phyloP scores from a whole-genome alignment of 75 land plant species.

The Selaginella moellendorffii region DNA sequence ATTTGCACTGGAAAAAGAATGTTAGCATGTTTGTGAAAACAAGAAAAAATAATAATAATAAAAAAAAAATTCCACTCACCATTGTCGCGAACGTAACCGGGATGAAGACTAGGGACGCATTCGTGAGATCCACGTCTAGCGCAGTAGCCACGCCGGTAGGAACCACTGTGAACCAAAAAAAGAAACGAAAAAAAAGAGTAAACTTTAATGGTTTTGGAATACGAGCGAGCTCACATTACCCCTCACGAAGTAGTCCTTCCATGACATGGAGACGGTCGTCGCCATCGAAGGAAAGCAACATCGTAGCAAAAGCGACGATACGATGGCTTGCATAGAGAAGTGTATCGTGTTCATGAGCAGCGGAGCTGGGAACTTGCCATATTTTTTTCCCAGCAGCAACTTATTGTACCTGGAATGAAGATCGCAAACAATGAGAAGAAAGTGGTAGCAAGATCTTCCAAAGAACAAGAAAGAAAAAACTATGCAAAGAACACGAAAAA shows the following conservation, averaged over 20 bases:
- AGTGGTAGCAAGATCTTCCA: background rate
- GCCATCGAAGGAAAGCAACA: constrained; percentile 27
- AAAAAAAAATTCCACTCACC: constrained; percentile 36
- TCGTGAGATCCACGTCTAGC: constrained; percentile 85
- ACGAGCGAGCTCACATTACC: constrained; percentile 26
- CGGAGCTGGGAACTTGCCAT: constrained; percentile 94
- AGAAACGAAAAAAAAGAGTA: background rate
- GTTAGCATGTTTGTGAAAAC: too few relatives aligned
- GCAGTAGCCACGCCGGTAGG: constrained; percentile 93
- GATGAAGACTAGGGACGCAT: constrained; percentile 88
- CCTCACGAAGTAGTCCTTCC: constrained; percentile 42
- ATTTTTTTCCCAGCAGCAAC: constrained; percentile 55
- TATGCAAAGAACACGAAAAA: background rate
- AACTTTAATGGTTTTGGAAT: background rate
- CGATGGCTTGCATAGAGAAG: constrained; percentile 81
- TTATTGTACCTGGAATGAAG: constrained; percentile 30
- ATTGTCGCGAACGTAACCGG: constrained; percentile 94
- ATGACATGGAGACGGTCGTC: constrained; percentile 30
- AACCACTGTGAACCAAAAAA: constrained; percentile 39
- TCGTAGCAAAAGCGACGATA: constrained; percentile 45
- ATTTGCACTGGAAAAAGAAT: constrained; percentile 81
- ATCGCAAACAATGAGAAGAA: background rate
- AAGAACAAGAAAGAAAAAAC: constrained; percentile 12
- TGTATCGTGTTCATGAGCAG: constrained; percentile 93
- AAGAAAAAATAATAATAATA: background rate